phyloP scores from a whole-genome alignment of 805 yeast genomes.

The Teunomyces lycoperdinae region DNA sequence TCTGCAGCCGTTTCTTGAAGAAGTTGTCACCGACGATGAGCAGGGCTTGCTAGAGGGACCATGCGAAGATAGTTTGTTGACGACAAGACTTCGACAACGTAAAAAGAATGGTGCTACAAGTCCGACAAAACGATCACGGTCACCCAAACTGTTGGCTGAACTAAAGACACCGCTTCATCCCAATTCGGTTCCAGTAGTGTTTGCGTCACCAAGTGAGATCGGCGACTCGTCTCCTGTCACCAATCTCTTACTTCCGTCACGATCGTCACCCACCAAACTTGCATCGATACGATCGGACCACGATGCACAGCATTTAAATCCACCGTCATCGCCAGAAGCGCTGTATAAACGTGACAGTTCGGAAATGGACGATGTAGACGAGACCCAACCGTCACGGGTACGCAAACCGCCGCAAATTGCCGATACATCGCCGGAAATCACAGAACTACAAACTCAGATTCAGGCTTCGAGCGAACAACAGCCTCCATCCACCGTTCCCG shows the following conservation, averaged over 20 bases:
- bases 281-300: neutral
- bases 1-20: conserved; percentile 7
- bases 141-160: neutral
- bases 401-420: neutral
- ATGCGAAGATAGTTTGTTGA: conserved; percentile 29
- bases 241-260: conserved; percentile 7
- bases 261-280: conserved; percentile 6
- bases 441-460: conserved; percentile 13
- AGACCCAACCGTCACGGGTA: neutral
- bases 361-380: conserved; percentile 5
- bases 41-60: conserved; percentile 4
- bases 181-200: conserved; percentile 4
- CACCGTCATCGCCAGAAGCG: neutral
- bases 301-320: neutral
- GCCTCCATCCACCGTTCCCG: neutral
- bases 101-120: conserved; percentile 3
- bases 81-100: conserved; percentile 17
- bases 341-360: conserved; percentile 9
- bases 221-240: conserved; percentile 23
- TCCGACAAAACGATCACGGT: neutral
- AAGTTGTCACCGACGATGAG: conserved; percentile 16
- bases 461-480: neutral
- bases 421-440: conserved; percentile 8
- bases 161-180: conserved; percentile 5
- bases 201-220: conserved; percentile 15